Base-by-base conservation (phyloP, 169 alveolate genomes). In the Plasmodium fragile region DNA sequence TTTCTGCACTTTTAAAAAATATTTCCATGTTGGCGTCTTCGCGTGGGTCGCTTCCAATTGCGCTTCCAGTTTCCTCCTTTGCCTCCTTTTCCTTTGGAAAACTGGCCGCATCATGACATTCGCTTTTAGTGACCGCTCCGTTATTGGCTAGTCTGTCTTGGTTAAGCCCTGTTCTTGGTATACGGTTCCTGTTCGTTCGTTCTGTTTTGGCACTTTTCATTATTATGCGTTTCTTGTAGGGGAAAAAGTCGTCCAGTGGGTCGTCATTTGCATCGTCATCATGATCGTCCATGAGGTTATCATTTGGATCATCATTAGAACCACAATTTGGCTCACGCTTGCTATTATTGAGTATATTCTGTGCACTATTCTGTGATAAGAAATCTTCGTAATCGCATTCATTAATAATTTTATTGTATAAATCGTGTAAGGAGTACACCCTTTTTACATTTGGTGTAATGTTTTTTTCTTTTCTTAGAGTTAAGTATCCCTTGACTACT, bases 401-500 rank as follows among this genome's bases (percentile, higher is more conserved):
- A 49, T 84, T 84, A 72, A 84, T 84, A 73, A 84, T 72, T 36
- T 73, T 84, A 72, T 72, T 72, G 77, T 84, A 84, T 72, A 84
- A 49, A 13, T 84, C 92, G 41, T 41, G 49, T 45, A 84, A 32
- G 13, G 79, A 72, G 59, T 84, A 84, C n/a, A 84, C 83, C 78
- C 92, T 84, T 84, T 84, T 84, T 84, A 84, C 78, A 84, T 84
- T 84, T 84, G 77, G 65, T 43, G 39, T 43, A 32, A 84, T 84
- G 34, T 11, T 43, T 72, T 84, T 71, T 72, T 84, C 92, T 73
- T 84, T 84, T 32, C 92, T 72, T 84, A 84, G 79, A 10, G 92
- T 84, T 49, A 84, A 43, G 41, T 34, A 84, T 4, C 92, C 92
- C 59, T 84, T 84, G 22, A 30, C 39, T 25, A 84, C 75, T 84